A percentile compares a stretch with the other conserved stretches of the same genome.
Evolutionary conservation across 1,139 yeast genomes (phyloP).

Genomic region (Suhomyces bolitotheri): DNA sequence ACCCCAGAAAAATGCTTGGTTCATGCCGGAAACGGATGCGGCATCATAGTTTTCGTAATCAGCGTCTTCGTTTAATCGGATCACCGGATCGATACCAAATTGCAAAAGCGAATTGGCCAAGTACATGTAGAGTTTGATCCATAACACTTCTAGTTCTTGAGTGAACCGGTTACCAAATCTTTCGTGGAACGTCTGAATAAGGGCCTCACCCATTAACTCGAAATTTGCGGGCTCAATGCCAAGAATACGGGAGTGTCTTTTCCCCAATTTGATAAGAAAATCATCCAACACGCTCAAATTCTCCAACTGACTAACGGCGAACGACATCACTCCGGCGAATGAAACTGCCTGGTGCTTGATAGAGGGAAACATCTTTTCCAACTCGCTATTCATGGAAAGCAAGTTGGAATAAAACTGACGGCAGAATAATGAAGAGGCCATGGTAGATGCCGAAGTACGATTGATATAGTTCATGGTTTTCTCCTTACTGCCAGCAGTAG

Average conservation of each 20-base stretch:
- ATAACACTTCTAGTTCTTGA: conserved; percentile 58
- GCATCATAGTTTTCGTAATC: conserved; percentile 9
- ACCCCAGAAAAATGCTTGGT: conserved; percentile 10
- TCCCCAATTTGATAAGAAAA: conserved; percentile 64
- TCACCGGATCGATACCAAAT: conserved; percentile 63
- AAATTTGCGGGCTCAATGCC: conserved; percentile 74
- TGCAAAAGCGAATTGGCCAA: conserved; percentile 67
- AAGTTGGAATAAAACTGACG: conserved; percentile 64
- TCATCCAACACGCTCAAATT: conserved; percentile 51
- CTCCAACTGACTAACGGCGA: conserved; percentile 53
- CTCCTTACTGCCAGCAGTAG: conserved; percentile 17
- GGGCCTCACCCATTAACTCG: conserved; percentile 78
- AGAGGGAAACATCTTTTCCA: conserved; percentile 62
- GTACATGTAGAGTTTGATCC: conserved; percentile 66
- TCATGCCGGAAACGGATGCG: conserved; percentile 8
- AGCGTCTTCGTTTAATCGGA: conserved; percentile 20
- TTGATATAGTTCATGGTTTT: conserved; percentile 15
- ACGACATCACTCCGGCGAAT: conserved; percentile 77
- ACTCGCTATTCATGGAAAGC: conserved; percentile 51
- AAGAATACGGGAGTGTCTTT: conserved; percentile 72
- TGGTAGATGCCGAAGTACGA: conserved; percentile 25
- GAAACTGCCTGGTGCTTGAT: conserved; percentile 73
- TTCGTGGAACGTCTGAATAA: conserved; percentile 72
- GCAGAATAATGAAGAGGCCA: conserved; percentile 55
- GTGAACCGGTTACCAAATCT: conserved; percentile 53